A percentile compares a stretch with the other conserved stretches of the same genome.
phyloP scores from a whole-genome alignment of 1,284 basidiomycete genomes.

The Irpex lacteus region DNA sequence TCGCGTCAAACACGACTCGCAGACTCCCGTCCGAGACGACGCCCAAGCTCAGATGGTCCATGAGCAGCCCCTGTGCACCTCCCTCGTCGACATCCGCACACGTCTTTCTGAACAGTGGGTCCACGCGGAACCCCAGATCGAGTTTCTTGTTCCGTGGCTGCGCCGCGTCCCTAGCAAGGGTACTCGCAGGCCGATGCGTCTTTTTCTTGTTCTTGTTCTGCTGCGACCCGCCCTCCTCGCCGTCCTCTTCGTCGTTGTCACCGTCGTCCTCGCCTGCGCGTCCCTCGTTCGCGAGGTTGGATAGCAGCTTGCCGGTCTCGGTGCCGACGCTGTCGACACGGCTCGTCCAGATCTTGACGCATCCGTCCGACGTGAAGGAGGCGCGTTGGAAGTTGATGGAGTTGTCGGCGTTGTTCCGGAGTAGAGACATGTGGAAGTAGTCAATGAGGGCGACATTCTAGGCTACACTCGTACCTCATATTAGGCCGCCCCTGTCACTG shows the following conservation, averaged over 20 bases:
- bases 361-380: constrained; percentile 95
- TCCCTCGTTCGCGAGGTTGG: constrained; percentile 80
- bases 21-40: constrained; percentile 80
- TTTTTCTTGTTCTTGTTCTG: constrained; percentile 55
- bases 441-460: constrained; percentile 98
- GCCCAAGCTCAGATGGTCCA: constrained; percentile 85
- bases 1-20: constrained; percentile 94
- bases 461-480: no score
- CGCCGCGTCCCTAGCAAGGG: constrained; percentile 79
- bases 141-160: constrained; percentile 91
- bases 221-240: constrained; percentile 44
- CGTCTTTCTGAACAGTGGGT: constrained; percentile 97
- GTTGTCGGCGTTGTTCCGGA: constrained; percentile 88
- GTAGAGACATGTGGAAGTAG: constrained; percentile 98
- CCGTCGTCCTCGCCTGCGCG: constrained; percentile 54
- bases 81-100: constrained; percentile 99
- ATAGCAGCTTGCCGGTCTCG: constrained; percentile 94
- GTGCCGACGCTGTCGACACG: constrained; percentile 96
- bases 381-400: constrained; percentile 99
- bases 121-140: constrained; percentile 93
- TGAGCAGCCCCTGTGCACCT: constrained; percentile 89
- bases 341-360: constrained; percentile 99
- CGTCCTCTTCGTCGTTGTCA: constrained; percentile 57
- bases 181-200: constrained; percentile 71
- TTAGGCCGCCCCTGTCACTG: no score